Conservation (phyloP, 306 rosid species). For the Carpinus viminea region DNA sequence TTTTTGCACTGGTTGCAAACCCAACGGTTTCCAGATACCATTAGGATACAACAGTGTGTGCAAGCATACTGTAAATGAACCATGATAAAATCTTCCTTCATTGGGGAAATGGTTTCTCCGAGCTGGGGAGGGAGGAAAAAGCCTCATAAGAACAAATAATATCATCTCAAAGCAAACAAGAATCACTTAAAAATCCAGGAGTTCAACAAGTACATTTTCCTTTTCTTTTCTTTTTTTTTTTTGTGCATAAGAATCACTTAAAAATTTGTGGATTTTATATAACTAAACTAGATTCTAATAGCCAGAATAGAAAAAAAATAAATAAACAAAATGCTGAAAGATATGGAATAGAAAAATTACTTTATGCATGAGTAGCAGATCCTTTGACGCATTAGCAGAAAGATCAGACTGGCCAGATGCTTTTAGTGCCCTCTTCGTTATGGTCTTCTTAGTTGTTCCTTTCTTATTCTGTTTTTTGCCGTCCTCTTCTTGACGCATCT, state of each 20-base stretch:
- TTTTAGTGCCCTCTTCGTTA: slow-evolving; percentile 90
- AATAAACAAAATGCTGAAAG: neutral
- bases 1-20: slow-evolving; percentile 88
- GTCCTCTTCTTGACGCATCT: slow-evolving; percentile 94
- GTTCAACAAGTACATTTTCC: neutral
- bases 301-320: neutral
- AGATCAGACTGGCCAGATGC: slow-evolving; percentile 97
- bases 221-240: no score
- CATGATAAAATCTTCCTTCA: slow-evolving; percentile 99
- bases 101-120: slow-evolving; percentile 93
- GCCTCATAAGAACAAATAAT: slow-evolving; percentile 21
- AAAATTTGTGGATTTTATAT: neutral
- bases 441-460: slow-evolving; percentile 81
- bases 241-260: neutral
- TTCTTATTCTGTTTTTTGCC: slow-evolving; percentile 92
- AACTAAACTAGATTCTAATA: neutral
- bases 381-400: slow-evolving; percentile 91
- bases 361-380: slow-evolving; percentile 96
- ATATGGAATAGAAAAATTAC: slow-evolving; percentile 47
- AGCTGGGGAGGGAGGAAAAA: slow-evolving; percentile 55
- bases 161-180: slow-evolving; percentile 1
- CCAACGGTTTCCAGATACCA: slow-evolving; percentile 92
- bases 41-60: slow-evolving; percentile 72
- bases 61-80: slow-evolving; percentile 95
- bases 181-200: neutral